Percentiles rank a stretch among this genome's conserved stretches.
Evolutionary conservation across 495 filamentous ascomycete genomes (phyloP).

Genomic region (Hypomontagnella monticulosa): DNA sequence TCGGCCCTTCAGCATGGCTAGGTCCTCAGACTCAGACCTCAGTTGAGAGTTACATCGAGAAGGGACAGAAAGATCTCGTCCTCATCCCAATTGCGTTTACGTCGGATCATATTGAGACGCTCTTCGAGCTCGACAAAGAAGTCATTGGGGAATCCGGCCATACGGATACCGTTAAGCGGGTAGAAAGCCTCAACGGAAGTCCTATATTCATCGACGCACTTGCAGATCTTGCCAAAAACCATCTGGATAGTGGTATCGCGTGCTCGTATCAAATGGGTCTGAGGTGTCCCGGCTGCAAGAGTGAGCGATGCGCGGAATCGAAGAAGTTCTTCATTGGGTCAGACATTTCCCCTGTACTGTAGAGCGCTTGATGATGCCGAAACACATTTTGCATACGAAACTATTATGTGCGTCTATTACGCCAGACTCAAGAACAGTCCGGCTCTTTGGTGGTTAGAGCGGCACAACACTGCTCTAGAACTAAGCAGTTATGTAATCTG

Average conservation of each 20-base stretch:
- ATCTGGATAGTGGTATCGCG: conserved; percentile 74
- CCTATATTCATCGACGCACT: conserved; percentile 91
- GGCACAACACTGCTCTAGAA: neutral
- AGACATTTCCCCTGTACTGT: conserved; percentile 43
- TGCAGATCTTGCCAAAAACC: conserved; percentile 82
- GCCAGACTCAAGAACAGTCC: neutral
- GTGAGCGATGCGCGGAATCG: conserved; percentile 85
- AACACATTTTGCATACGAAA: neutral
- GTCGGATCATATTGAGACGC: conserved; percentile 97
- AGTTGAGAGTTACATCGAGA: conserved; percentile 86
- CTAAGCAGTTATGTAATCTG: neutral
- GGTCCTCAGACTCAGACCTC: conserved; percentile 92
- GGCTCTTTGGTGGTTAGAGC: neutral
- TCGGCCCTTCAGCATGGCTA: conserved; percentile 94
- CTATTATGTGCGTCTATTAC: neutral
- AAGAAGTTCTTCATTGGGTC: conserved; percentile 89
- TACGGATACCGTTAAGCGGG: conserved; percentile 81
- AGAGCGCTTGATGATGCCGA: conserved; percentile 1
- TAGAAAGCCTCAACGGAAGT: conserved; percentile 92
- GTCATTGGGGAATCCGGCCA: conserved; percentile 91
- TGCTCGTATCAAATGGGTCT: conserved; percentile 85
- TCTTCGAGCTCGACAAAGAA: conserved; percentile 95
- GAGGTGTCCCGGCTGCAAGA: conserved; percentile 93
- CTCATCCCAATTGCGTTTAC: conserved; percentile 98
- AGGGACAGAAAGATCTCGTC: conserved; percentile 89